Evolutionary conservation across 2,329 filamentous ascomycete genomes (phyloP).

Genomic region (Colletotrichum musae): DNA sequence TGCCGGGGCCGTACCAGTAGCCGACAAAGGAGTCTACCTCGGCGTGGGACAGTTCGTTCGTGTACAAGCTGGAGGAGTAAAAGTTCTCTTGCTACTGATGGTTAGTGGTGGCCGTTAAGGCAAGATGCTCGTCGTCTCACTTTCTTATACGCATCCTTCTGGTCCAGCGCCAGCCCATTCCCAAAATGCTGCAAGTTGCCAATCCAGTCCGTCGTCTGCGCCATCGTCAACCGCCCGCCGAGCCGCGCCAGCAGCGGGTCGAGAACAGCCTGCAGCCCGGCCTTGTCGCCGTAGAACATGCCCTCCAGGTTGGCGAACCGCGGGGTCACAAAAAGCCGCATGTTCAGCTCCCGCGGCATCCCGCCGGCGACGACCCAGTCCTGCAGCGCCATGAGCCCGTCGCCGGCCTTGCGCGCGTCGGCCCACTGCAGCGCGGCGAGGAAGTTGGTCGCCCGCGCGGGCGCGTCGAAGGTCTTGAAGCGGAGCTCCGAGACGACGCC

Average conservation of each 20-base stretch:
- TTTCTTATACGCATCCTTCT: conserved; percentile 46
- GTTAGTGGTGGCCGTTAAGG: too few species aligned
- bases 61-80: conserved; percentile 49
- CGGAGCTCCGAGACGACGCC: conserved; percentile 55
- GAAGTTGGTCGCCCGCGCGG: conserved; percentile 49
- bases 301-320: conserved; percentile 46
- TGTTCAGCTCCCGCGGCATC: conserved; percentile 46
- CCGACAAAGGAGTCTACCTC: conserved; percentile 45
- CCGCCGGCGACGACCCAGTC: conserved; percentile 42
- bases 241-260: conserved; percentile 43
- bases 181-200: conserved; percentile 52
- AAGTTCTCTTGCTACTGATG: conserved; percentile 46
- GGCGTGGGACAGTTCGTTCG: conserved; percentile 43
- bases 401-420: conserved; percentile 8
- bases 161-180: conserved; percentile 48
- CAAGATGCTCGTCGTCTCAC: not conserved
- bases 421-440: conserved; percentile 41
- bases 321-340: conserved; percentile 45
- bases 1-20: conserved; percentile 47
- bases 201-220: conserved; percentile 49
- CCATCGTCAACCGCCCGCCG: conserved; percentile 49
- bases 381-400: conserved; percentile 43
- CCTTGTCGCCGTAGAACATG: conserved; percentile 46
- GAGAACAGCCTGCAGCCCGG: conserved; percentile 40
- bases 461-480: conserved; percentile 55